Base-by-base conservation (phyloP, 2,329 filamentous ascomycete species). In the Pyrenophora teres region DNA sequence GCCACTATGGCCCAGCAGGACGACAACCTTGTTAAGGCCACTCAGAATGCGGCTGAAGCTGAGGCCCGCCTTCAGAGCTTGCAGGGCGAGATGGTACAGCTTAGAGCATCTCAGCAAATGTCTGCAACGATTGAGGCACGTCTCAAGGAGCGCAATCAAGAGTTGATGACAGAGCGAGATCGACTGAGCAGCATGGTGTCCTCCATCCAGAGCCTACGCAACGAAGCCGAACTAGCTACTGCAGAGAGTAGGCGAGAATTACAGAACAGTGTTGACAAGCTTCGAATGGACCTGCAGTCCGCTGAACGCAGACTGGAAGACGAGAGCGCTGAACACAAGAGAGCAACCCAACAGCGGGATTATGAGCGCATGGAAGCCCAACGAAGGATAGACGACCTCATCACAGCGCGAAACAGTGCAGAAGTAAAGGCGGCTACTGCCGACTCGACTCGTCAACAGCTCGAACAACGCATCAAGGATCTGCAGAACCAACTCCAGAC, bases 81-180 rank as follows among this genome's bases (percentile, higher is more conserved):
- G 74, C 88, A 92, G 45, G 92, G 91, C 59, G 94, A 99, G 71
- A 91, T 87, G 46, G 87, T 92, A 13, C 97, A 97, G 67, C 83
- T 97, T 30, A 96, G 96, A 73, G 92, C 93, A 0, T 93, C 97
- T 74, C 96, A 96, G 76, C 89, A 91, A 32, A 81, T 99, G 8
- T 96, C 90, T 89, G 96, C 94, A 77, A 90, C 88, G 49, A 96
- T 97, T 30, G 92, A 97, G 70, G 87, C 89, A 57, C 87, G 95
- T 45, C 80, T 97, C 37, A 88, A 85, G 56, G 90, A 94, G 64
- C 92, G 97, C 68, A 96, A 94, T 59, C 91, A 96, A 67, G 85
- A 78, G 16, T 79, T 97, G 10, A 82, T 89, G 36, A 90, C 95
- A 54, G 94, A 99, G 71, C 89, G 92, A 59, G 85, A 87, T 39